Evolutionary conservation across 495 filamentous ascomycete genomes (phyloP).

Genomic region (Talaromyces borbonicus): DNA sequence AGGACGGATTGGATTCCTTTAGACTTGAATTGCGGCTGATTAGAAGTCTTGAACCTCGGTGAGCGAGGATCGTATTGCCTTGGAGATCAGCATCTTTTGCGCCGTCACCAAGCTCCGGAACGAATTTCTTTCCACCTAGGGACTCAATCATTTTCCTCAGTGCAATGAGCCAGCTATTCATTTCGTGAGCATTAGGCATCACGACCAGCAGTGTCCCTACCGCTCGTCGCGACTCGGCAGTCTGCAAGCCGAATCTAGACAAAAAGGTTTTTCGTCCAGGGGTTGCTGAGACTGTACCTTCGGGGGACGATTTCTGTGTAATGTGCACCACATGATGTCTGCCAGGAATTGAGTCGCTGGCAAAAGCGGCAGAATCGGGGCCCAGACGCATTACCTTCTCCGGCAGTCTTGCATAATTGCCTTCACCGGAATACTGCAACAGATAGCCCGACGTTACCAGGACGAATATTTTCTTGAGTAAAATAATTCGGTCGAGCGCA

Average conservation of each 20-base stretch:
- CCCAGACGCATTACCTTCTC: conserved; percentile 81
- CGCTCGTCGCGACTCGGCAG: conserved; percentile 47
- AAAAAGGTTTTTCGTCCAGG: conserved; percentile 54
- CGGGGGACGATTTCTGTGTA: conserved; percentile 59
- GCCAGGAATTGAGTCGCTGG: conserved; percentile 84
- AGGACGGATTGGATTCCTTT: background rate
- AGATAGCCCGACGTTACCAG: conserved; percentile 74
- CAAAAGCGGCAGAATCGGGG: conserved; percentile 83
- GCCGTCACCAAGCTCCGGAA: conserved; percentile 41
- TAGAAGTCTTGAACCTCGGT: background rate
- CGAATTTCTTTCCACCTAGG: conserved; percentile 56
- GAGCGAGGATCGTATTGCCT: background rate
- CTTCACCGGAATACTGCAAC: conserved; percentile 78
- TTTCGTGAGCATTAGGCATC: conserved; percentile 67
- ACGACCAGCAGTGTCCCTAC: conserved; percentile 68
- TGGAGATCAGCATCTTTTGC: background rate
- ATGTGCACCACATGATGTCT: conserved; percentile 89
- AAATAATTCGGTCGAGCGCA: conserved; percentile 55
- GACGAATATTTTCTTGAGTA: conserved; percentile 76
- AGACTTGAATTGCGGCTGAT: conserved; percentile 1
- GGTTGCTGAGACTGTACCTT: conserved; percentile 42
- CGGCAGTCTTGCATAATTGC: conserved; percentile 68
- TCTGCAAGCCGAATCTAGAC: conserved; percentile 59
- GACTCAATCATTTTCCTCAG: conserved; percentile 59
- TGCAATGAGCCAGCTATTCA: conserved; percentile 69